Base-by-base conservation (phyloP, 306 rosid species). In the Prunus fruticosa region DNA sequence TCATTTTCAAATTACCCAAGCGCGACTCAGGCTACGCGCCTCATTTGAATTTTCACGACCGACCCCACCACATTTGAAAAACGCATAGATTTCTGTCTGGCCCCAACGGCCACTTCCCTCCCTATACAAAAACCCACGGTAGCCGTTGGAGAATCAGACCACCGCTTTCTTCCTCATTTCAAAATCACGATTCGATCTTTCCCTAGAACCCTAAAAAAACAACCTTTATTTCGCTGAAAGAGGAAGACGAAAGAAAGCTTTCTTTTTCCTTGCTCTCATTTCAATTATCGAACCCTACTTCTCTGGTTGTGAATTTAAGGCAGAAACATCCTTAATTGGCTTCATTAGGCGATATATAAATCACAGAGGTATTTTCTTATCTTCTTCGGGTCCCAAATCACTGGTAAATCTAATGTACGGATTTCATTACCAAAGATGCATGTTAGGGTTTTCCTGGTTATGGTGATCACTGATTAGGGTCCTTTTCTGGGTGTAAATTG, bases 91-190 rank as follows among this genome's bases (percentile, higher is more conserved):
- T 16, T 32, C 32, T 6, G 69, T 32, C 19, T 28, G 52, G 30
- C n/a, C 46, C 34, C 80, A 81, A 83, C 86, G 83, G 84, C 87
- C 82, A 60, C 43, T 72, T 1, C 12, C 6, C 83, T 56, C 23
- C 67, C 12, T 27, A 57, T 80, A 64, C 78, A 75, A 66, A 76
- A 82, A 58, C 47, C 43, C 67, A 64, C 57, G 74, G 77, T 80
- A 78, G 84, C 88, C 85, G 73, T 82, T 86, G 9, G 16, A 67
- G 32, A 49, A 12, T 27, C 58, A 23, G 20, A 27, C 70, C 70
- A 71, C 16, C 53, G 18, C 57, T 32, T 64, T 32, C 19, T 70
- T 62, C 64, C 64, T 52, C 70, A 20, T 83, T 80, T 67, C 73
- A 83, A 80, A 67, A 64, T 52, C 73, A 19, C 68, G 51, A 64